Evolutionary conservation across 1,284 basidiomycete species (phyloP), one percentile per base, ranked within the genome.

Genomic region (Sporisorium graminicola): DNA sequence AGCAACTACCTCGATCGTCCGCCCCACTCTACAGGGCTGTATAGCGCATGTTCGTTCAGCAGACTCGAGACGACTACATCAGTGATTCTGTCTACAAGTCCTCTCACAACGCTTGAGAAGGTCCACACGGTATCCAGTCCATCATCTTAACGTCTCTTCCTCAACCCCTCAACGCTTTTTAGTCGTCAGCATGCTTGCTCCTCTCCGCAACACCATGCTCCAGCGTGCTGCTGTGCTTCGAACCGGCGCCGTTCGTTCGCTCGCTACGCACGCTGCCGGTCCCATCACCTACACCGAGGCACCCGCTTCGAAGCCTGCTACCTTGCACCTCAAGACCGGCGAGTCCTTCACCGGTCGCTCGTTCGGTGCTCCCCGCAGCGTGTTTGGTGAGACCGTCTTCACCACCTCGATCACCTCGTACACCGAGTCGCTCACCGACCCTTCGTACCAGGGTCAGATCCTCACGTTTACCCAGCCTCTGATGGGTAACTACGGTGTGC

Each of bases 401-500:
- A 96, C 94, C 26, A 99, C 96, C 37, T 95, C 94, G 58, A 99
- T 99, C 86, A 99, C 97, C 8, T 97, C 94, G 60, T 99, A 99
- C 87, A 98, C 95, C 61, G 97, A 99, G 87, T 98, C 95, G 16
- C 97, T 99, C 94, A 99, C 96, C 51, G 96, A 99, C 86, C 96
- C 96, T 7, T 99, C 97, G 10, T 99, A 99, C 87, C 93, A 94
- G 40, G 93, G 94, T 59, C 97, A 99, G 87, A 94, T 99, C 80
- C 90, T 99, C 71, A 95, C 98, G 67, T 99, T 99, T 88, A 99
- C 96, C 29, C 93, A 95, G 5, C 96, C 97, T 26, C 90, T 99
- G 87, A 98, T 99, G 78, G 97, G 97, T 55, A 99, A 99, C 87
- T 99, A 99, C 85, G 96, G 97, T 74, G 95, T 99, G 4, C 96